Percentiles rank a stretch among this genome's conserved stretches.
Evolutionary conservation across 2,329 filamentous ascomycete species (phyloP).

Genomic region (Scolecobasidium constrictum): DNA sequence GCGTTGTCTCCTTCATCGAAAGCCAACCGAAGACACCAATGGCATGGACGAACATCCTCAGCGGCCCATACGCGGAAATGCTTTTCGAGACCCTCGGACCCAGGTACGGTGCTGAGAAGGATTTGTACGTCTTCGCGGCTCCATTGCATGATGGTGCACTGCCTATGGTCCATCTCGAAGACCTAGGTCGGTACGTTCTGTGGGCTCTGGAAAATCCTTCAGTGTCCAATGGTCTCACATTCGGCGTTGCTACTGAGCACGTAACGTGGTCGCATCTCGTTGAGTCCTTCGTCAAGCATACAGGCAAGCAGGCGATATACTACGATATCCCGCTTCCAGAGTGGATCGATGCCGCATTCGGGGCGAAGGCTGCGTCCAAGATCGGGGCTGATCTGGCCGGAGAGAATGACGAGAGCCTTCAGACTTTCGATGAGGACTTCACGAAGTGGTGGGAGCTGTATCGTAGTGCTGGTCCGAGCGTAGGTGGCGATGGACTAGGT

Average conservation of each 20-base stretch:
- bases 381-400: not conserved
- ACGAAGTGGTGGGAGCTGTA: not conserved
- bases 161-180: slow-evolving; percentile 1
- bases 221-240: slow-evolving; percentile 1
- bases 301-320: not conserved
- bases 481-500: not conserved
- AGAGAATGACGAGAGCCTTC: not conserved
- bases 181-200: slow-evolving; percentile 1
- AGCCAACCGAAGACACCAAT: not conserved
- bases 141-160: slow-evolving; percentile 4
- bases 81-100: not conserved
- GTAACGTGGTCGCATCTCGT: not conserved
- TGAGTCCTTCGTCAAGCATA: not conserved
- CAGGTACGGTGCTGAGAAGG: not conserved
- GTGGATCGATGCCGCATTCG: too few relatives aligned
- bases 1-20: not conserved
- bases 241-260: slow-evolving; percentile 1
- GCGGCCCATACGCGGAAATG: not conserved
- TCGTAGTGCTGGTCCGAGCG: not conserved
- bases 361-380: not conserved
- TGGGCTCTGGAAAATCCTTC: slow-evolving; percentile 2
- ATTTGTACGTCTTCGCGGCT: not conserved
- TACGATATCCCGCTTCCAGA: not conserved
- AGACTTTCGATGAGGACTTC: slow-evolving; percentile 3
- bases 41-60: not conserved